A percentile compares a stretch with the other conserved stretches of the same genome.
Evolutionary conservation across 352 stramenopile genomes (phyloP).

Genomic region (Nothophytophthora sp.): DNA sequence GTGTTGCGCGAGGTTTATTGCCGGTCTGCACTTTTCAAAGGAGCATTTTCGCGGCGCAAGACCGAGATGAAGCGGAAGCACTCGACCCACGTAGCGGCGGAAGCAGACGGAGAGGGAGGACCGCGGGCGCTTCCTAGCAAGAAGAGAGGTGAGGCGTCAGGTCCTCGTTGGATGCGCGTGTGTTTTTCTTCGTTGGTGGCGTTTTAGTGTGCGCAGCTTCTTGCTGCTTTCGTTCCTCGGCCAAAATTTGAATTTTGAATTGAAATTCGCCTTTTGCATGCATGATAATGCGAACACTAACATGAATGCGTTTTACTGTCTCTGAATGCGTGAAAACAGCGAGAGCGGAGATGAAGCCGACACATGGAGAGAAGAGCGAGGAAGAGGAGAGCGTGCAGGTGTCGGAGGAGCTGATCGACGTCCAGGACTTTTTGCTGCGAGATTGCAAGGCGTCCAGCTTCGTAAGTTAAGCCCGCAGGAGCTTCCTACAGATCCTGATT

Average conservation of each 20-base stretch:
- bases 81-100: not conserved
- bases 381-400: constrained; percentile 3
- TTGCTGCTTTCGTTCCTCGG: not conserved
- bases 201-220: not conserved
- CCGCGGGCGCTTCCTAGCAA: not conserved
- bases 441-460: constrained; percentile 44
- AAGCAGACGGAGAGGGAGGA: not conserved
- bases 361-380: not conserved
- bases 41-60: not conserved
- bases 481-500: not conserved
- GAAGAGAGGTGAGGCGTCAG: constrained; percentile 24
- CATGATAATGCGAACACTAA: not conserved
- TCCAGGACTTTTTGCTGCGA: constrained; percentile 47
- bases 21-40: constrained; percentile 22
- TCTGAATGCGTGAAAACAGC: not conserved
- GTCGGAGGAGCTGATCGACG: constrained; percentile 32
- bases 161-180: too few relatives aligned
- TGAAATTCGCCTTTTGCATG: too few relatives aligned
- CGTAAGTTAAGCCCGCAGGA: constrained; percentile 53
- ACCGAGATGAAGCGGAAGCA: constrained; percentile 58
- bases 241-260: constrained; percentile 20
- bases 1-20: too few relatives aligned
- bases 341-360: not conserved
- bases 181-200: too few relatives aligned
- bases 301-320: not conserved